These are phyloP conservation scores for Neurospora pannonica DNA, from an alignment of 495 filamentous ascomycete genomes.

Conservation along the genomic window DNA sequence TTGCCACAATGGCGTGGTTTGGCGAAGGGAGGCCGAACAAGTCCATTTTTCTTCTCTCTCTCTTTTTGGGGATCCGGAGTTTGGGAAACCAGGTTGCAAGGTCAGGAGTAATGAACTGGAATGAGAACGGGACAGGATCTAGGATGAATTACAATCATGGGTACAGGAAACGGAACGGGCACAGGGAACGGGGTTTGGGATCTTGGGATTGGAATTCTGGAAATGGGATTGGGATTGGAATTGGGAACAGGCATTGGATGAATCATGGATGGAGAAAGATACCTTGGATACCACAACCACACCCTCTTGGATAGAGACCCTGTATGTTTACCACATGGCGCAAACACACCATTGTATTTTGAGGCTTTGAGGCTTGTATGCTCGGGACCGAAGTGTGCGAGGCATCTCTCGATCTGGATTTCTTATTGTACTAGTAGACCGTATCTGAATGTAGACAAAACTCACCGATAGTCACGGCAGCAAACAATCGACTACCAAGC, in stretches of 20 bases:
- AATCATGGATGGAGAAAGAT: background rate
- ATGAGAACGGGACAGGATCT: background rate
- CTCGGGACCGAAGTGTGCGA: background rate
- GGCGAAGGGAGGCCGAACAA: background rate
- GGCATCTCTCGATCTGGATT: background rate
- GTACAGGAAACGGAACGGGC: background rate
- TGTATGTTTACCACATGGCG: background rate
- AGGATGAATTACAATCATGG: background rate
- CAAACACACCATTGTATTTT: background rate
- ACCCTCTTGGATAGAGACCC: background rate
- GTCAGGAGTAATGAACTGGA: background rate
- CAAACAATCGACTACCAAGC: background rate
- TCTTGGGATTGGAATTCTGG: background rate
- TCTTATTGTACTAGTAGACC: background rate
- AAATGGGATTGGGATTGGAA: background rate
- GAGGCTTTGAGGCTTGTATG: background rate
- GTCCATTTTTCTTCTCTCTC: background rate
- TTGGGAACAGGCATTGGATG: background rate
- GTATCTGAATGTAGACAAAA: background rate
- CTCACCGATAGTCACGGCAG: background rate
- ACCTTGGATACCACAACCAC: background rate
- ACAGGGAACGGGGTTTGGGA: background rate
- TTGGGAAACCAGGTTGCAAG: background rate
- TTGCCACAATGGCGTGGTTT: background rate
- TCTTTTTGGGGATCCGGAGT: background rate